Base-by-base conservation (phyloP, 2,329 filamentous ascomycete species). In the Aspergillus tanneri region DNA sequence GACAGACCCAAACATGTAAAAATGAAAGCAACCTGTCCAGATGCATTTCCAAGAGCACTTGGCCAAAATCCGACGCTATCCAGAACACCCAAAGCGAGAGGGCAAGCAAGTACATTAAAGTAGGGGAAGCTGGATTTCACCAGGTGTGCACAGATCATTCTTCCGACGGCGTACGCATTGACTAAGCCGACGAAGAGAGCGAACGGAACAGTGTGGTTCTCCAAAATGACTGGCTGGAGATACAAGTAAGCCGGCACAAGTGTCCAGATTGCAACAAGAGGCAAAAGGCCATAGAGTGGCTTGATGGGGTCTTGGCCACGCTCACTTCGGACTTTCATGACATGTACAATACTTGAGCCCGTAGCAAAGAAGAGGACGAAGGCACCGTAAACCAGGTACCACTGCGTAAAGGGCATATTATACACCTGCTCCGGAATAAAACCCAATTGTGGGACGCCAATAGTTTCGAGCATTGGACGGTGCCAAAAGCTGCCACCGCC, bases 401-500 rank as follows among this genome's bases (percentile, higher is more conserved):
- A 95, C 61, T 95, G 85, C 47, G 87, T 93, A 74, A 95, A 97
- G 52, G 87, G 85, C 60, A 95, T 77, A 43, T 88, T 76, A 72
- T 93, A 95, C 46, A 95, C 46, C 24, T 72, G 58, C n/a, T 81
- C 71, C 0, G 92, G 90, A 27, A 96, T 79, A 58, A 83, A 79
- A 16, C 74, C 69, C 27, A 75, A 71, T 49, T 83, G 75, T 1
- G 85, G 78, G n/a, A 96, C 52, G 21, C 87, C 87, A 12, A 95
- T 52, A 9, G 83, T 85, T 27, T 77, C 71, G 22, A 96, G 74
- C 82, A 92, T 84, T 23, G 89, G 82, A 64, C 87, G 87, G 65
- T 93, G 85, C 93, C 93, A 99, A 76, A 96, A 95, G 69, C 87
- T 90, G 35, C 85, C 92, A 46, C 91, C 90, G 48, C 93, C 93